Conservation (phyloP, 1,284 basidiomycete genomes). For the Naganishia sp. region DNA sequence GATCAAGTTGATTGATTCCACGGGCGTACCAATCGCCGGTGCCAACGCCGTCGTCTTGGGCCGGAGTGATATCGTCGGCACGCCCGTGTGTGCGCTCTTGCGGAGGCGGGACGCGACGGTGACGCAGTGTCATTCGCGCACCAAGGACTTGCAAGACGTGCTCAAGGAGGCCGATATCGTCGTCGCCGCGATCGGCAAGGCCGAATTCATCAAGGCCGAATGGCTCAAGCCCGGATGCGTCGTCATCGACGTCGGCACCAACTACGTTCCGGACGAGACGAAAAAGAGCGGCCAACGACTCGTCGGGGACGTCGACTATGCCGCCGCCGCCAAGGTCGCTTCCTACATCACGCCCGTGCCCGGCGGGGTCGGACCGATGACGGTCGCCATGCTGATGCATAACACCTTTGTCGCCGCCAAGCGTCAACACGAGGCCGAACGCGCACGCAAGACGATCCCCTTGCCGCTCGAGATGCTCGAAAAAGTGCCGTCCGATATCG, state of each 20-base stretch:
- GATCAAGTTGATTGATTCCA: slow-evolving; percentile 80
- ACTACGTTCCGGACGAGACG: slow-evolving; percentile 84
- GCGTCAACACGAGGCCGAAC: slow-evolving; percentile 70
- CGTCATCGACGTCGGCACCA: slow-evolving; percentile 96
- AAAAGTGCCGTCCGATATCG: slow-evolving; percentile 91
- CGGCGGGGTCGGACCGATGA: slow-evolving; percentile 98
- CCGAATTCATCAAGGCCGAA: slow-evolving; percentile 85
- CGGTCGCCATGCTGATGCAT: slow-evolving; percentile 96
- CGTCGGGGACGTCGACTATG: slow-evolving; percentile 93
- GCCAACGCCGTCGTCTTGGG: slow-evolving; percentile 89
- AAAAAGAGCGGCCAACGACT: slow-evolving; percentile 96
- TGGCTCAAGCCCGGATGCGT: slow-evolving; percentile 95
- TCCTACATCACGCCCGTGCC: slow-evolving; percentile 95
- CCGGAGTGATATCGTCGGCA: slow-evolving; percentile 96
- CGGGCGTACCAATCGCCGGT: slow-evolving; percentile 72
- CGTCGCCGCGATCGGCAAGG: slow-evolving; percentile 88
- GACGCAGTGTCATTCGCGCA: slow-evolving; percentile 94
- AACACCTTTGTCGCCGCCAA: slow-evolving; percentile 88
- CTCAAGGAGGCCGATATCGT: slow-evolving; percentile 86
- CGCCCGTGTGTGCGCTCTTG: slow-evolving; percentile 87
- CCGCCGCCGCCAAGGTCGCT: slow-evolving; percentile 72
- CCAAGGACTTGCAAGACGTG: slow-evolving; percentile 74
- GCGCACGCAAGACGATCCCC: slow-evolving; percentile 68
- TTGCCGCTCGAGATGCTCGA: slow-evolving; percentile 74
- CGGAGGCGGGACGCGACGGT: slow-evolving; percentile 91